These are phyloP conservation scores for Termitomyces bulborhizus DNA, from an alignment of 768 basidiomycete genomes.

Conservation along the genomic window DNA sequence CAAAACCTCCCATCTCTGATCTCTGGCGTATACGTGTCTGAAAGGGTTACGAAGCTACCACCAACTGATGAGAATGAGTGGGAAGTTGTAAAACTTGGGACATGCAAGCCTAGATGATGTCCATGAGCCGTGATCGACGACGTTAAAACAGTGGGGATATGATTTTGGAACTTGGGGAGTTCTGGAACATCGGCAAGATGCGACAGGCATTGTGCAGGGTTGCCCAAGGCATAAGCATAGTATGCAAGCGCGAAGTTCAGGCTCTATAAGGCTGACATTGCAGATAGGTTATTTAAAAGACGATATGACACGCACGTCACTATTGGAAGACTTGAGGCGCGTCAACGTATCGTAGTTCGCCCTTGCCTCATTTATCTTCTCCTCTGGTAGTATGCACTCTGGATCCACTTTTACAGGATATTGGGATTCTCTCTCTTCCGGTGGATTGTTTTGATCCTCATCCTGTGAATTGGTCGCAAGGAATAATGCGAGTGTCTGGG, in stretches of 20 bases:
- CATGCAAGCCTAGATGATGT: slow-evolving; percentile 22
- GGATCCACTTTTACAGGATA: slow-evolving; percentile 39
- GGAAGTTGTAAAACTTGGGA: slow-evolving; percentile 25
- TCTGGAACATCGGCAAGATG: slow-evolving; percentile 52
- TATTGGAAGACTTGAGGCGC: slow-evolving; percentile 41
- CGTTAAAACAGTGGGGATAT: slow-evolving; percentile 35
- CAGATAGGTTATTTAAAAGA: neutral
- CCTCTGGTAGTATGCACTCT: slow-evolving; percentile 53
- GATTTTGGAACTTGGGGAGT: slow-evolving; percentile 46
- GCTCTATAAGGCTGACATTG: slow-evolving; percentile 38
- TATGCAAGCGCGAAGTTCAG: slow-evolving; percentile 68
- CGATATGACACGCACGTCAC: slow-evolving; percentile 43
- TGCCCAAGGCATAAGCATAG: slow-evolving; percentile 72
- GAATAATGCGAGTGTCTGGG: slow-evolving; percentile 55
- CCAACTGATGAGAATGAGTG: slow-evolving; percentile 43
- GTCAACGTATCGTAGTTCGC: slow-evolving; percentile 50
- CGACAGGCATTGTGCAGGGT: slow-evolving; percentile 55
- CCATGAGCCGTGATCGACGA: slow-evolving; percentile 20
- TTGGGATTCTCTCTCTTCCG: slow-evolving; percentile 24
- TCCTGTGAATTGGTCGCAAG: slow-evolving; percentile 41
- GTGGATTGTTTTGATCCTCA: slow-evolving; percentile 48
- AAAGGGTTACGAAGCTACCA: slow-evolving; percentile 41
- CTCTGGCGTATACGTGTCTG: slow-evolving; percentile 39
- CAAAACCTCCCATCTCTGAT: slow-evolving; percentile 67
- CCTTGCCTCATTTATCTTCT: slow-evolving; percentile 51